Evolutionary conservation across 148 eudicot species (phyloP), one percentile per base, ranked within the genome.

Genomic region (Dianthus caryophyllus): DNA sequence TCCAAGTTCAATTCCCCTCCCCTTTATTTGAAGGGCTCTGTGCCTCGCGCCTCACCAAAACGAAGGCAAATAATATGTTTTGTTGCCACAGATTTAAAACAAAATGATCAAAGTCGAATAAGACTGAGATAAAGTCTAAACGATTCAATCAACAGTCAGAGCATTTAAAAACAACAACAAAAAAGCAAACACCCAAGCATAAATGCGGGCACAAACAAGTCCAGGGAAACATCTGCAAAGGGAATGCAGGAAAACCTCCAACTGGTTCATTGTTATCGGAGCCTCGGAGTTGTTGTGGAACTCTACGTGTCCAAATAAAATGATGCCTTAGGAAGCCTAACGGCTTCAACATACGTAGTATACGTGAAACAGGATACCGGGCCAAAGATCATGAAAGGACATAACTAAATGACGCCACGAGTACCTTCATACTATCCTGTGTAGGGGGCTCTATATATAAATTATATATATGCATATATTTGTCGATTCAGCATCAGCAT

Each of bases 351-450:
- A 62, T 67, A 54, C 76, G 52, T 48, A 69, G 78, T 72, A 80
- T 56, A 66, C 58, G 75, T 65, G 66, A 66, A 70, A 65, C 71
- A 70, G 66, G 84, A 78, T 77, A 77, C 84, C 71, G 81, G 84
- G 84, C 81, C 65, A 61, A 71, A 46, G 71, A 60, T 74, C 69
- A 43, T 43, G 62, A 22, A 74, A 64, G 64, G 68, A 71, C 56
- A 80, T 49, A 65, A 44, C 69, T 36, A 56, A 56, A 52, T n/a
- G 66, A 74, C 75, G 81, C 79, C 84, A 75, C 84, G 41, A 81
- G 84, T 81, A 81, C 78, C 84, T 74, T 74, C 76, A 57, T 76
- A 71, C 79, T 71, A 71, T 76, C 56, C 70, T 76, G 57, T 71
- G 75, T 76, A 61, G 36, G 16, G n/a, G 16, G n/a, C 61, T 33